Percentiles rank a stretch among this genome's conserved stretches.
phyloP scores from a whole-genome alignment of 2,329 filamentous ascomycete species.

The Alternaria consortialis region DNA sequence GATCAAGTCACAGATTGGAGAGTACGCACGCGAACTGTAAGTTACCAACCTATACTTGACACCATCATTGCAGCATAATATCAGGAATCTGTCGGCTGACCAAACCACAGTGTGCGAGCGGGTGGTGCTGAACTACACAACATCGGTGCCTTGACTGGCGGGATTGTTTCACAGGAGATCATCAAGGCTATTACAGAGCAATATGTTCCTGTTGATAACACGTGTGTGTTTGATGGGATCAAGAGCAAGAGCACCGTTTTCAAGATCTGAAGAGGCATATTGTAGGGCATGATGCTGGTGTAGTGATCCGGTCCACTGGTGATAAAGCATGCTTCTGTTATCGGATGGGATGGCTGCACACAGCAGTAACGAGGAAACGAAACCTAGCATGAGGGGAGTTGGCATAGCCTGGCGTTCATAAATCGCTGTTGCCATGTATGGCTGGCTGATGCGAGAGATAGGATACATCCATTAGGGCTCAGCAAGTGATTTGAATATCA shows the following conservation, averaged over 20 bases:
- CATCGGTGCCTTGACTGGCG: slow-evolving; percentile 84
- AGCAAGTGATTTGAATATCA: neutral
- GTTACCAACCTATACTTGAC: slow-evolving; percentile 19
- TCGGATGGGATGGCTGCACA: neutral
- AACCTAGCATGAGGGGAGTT: neutral
- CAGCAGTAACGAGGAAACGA: neutral
- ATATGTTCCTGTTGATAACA: slow-evolving; percentile 71
- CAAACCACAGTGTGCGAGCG: slow-evolving; percentile 68
- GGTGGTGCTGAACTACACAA: slow-evolving; percentile 91
- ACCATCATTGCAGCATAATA: neutral
- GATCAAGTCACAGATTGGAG: slow-evolving; percentile 47
- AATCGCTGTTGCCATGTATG: too few species aligned
- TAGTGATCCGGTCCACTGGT: neutral
- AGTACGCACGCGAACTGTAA: slow-evolving; percentile 57
- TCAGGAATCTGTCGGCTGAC: slow-evolving; percentile 13
- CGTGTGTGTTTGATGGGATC: slow-evolving; percentile 70
- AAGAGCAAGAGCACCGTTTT: slow-evolving; percentile 64
- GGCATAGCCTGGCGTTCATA: neutral
- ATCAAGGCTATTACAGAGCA: slow-evolving; percentile 85
- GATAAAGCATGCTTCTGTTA: neutral
- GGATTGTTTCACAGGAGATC: slow-evolving; percentile 94
- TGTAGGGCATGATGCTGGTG: neutral
- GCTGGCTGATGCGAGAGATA: neutral
- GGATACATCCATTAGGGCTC: neutral
- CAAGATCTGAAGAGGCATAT: slow-evolving; percentile 44